Conservation (phyloP, 306 rosid genomes). For the Ziziphus jujuba region DNA sequence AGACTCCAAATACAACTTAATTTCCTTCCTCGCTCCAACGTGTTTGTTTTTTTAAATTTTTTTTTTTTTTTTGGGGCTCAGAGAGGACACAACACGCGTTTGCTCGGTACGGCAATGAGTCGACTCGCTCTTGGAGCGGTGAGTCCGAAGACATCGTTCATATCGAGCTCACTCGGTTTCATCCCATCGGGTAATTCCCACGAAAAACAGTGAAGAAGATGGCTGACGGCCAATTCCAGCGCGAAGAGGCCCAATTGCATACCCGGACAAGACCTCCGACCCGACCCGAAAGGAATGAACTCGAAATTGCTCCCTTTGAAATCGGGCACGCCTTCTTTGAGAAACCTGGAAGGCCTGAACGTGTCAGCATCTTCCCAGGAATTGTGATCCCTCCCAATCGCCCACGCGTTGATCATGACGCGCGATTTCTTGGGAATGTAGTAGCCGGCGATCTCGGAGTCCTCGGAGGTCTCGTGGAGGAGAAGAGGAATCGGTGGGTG, state of each 20-base stretch:
- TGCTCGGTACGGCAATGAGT: conserved; percentile 68
- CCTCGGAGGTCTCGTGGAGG: conserved; percentile 89
- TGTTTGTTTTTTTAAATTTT: too few species aligned
- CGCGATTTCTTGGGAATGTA: conserved; percentile 63
- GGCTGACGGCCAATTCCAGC: conserved; percentile 69
- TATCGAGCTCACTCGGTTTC: conserved; percentile 76
- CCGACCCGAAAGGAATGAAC: conserved; percentile 90
- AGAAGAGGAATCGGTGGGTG: conserved; percentile 94
- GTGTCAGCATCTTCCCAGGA: conserved; percentile 62
- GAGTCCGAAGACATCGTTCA: conserved; percentile 83
- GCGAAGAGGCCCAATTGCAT: conserved; percentile 82
- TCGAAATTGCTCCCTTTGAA: conserved; percentile 82
- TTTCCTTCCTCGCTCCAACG: neutral
- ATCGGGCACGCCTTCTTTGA: conserved; percentile 50
- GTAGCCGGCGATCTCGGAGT: conserved; percentile 54
- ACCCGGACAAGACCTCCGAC: conserved; percentile 92
- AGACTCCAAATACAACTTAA: too few species aligned
- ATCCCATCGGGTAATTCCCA: conserved; percentile 86
- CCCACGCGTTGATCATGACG: conserved; percentile 82
- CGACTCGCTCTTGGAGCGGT: conserved; percentile 86
- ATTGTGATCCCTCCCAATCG: conserved; percentile 65
- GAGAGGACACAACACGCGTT: conserved; percentile 54
- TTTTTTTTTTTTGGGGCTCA: too few species aligned
- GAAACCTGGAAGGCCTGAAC: conserved; percentile 59
- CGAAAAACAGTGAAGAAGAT: conserved; percentile 74